A percentile compares a stretch with the other conserved stretches of the same genome.
Conservation (phyloP, 371 early-diverging fungal genomes). For the Mucor mucedo region DNA sequence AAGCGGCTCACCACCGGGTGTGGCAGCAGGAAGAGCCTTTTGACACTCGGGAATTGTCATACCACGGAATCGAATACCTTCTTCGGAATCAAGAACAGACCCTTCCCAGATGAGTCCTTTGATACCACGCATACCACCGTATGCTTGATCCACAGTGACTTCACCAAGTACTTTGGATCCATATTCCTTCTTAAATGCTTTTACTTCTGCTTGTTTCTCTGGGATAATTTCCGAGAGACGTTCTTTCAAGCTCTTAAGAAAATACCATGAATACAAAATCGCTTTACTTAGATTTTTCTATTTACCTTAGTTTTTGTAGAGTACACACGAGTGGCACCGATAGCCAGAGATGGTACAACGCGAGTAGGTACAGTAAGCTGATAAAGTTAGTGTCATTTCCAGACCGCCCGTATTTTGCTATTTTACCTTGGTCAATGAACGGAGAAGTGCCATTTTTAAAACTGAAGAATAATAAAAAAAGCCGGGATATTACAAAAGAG, state of each 20-base stretch:
- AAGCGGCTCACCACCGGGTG: slow-evolving; percentile 90
- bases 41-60: slow-evolving; percentile 97
- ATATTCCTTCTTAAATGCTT: slow-evolving; percentile 88
- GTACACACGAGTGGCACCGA: slow-evolving; percentile 47
- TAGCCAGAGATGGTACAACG: slow-evolving; percentile 42
- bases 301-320: slow-evolving; percentile 52
- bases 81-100: slow-evolving; percentile 96
- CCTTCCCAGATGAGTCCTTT: slow-evolving; percentile 98
- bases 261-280: not conserved
- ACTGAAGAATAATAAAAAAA: not conserved
- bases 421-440: slow-evolving; percentile 3
- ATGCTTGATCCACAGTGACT: slow-evolving; percentile 96
- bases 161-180: slow-evolving; percentile 91
- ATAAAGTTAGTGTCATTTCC: not conserved
- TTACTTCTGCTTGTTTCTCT: slow-evolving; percentile 92
- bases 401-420: not conserved
- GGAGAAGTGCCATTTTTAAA: not conserved
- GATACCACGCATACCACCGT: slow-evolving; percentile 99
- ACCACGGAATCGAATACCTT: slow-evolving; percentile 98
- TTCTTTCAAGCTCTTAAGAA: slow-evolving; percentile 81
- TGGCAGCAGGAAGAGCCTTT: slow-evolving; percentile 84
- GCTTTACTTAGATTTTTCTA: not conserved
- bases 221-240: slow-evolving; percentile 93
- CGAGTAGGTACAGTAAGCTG: slow-evolving; percentile 25
- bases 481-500: not conserved